Conservation (phyloP, 1,284 basidiomycete species). For the Schizophyllum commune region DNA sequence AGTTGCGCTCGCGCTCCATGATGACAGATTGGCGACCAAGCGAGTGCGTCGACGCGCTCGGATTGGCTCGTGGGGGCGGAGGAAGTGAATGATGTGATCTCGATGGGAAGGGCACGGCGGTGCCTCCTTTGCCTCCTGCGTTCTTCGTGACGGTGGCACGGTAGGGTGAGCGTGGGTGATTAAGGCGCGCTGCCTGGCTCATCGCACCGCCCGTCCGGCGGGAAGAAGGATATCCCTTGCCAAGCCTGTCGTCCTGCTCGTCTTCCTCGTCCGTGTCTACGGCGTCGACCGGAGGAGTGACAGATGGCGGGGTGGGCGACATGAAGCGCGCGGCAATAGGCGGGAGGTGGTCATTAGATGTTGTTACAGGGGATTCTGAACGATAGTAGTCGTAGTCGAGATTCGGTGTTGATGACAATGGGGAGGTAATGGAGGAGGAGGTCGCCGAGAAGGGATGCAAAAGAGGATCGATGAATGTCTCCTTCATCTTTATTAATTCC, state of each 20-base stretch:
- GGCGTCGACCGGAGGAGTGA: slow-evolving; percentile 54
- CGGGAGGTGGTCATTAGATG: slow-evolving; percentile 62
- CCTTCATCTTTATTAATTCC: slow-evolving; percentile 86
- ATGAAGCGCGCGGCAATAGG: slow-evolving; percentile 92
- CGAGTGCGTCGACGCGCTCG: slow-evolving; percentile 58
- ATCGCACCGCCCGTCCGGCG: slow-evolving; percentile 22
- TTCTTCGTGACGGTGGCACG: slow-evolving; percentile 41
- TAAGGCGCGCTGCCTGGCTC: slow-evolving; percentile 44
- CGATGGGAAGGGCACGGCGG: slow-evolving; percentile 64
- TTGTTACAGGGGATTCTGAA: slow-evolving; percentile 50
- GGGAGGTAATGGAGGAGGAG: slow-evolving; percentile 25
- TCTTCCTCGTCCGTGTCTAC: slow-evolving; percentile 67
- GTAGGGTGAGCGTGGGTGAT: slow-evolving; percentile 73
- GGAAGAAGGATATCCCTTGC: slow-evolving; percentile 35
- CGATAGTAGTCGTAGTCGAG: slow-evolving; percentile 62
- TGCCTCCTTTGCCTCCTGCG: slow-evolving; percentile 22
- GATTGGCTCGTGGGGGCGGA: slow-evolving; percentile 51
- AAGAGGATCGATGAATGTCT: slow-evolving; percentile 86
- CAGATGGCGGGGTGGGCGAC: slow-evolving; percentile 45
- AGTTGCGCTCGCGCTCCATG: slow-evolving; percentile 42
- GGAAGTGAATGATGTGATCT: slow-evolving; percentile 77
- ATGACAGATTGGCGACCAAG: slow-evolving; percentile 58
- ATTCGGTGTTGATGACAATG: slow-evolving; percentile 44
- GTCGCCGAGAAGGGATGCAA: slow-evolving; percentile 71
- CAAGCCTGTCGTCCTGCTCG: slow-evolving; percentile 46